Base-by-base conservation (phyloP, 331 rosid species). In the Dryas integrifolia region DNA sequence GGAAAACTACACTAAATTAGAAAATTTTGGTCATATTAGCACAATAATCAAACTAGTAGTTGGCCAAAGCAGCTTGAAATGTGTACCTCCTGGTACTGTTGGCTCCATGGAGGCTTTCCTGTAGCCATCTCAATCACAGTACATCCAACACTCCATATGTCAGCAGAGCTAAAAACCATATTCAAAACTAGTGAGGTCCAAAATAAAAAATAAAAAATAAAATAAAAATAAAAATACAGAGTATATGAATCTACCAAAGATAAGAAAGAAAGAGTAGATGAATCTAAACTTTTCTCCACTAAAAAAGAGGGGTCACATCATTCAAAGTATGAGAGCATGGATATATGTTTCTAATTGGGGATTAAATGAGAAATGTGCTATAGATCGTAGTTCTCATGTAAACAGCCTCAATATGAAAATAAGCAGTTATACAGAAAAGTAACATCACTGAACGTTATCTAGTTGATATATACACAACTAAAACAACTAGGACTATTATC, bases 51-150 rank as follows among this genome's bases (percentile, higher is more conserved):
- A 48, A 62, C 35, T 61, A 67, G 70, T 47, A 50, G 57, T 60
- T 58, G 38, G 35, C 24, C 16, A 26, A 66, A 72, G 68, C 5
- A 39, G 62, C 80, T 47, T 67, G 49, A 77, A 78, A 75, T 49
- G 64, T 15, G 48, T 73, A 90, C 96, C 96, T 90, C 93, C 45
- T 88, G 96, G 67, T 86, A 90, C 59, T 90, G 93, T 80, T 90
- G 92, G 80, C 96, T 88, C 96, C 96, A 90, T 39, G 96, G 93
- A 70, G 96, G 93, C 87, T 90, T 88, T 53, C 96, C 93, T 16
- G 93, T 88, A 53, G 96, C 90, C 96, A 88, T 88, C 89, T 90
- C 96, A 73, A 90, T 88, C 76, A 88, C 86, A 77, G 93, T 88
- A 65, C 96, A 90, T 53, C 93, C 96, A 78, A 90, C 92, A 81